Evolutionary conservation across 352 stramenopile genomes (phyloP).

Genomic region (Plasmopara muralis): DNA sequence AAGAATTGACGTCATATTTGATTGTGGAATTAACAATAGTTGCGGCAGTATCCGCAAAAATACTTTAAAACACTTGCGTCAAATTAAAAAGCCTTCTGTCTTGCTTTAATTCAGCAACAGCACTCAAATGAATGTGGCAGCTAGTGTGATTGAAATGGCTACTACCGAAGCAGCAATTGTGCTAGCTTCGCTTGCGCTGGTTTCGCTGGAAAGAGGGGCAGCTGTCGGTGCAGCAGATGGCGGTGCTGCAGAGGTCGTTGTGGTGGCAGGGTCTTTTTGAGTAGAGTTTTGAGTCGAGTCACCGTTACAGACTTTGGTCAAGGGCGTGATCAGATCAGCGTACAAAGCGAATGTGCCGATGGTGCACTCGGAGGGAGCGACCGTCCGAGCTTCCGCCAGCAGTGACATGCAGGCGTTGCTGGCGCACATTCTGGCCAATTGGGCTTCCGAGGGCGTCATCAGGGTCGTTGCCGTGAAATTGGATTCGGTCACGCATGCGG

Average conservation of each 20-base stretch:
- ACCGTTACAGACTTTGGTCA: slow-evolving; percentile 14
- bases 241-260: not conserved
- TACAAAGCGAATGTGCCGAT: slow-evolving; percentile 24
- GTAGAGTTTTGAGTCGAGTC: slow-evolving; percentile 7
- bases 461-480: slow-evolving; percentile 27
- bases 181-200: too few species aligned
- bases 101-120: too few species aligned
- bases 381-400: slow-evolving; percentile 11
- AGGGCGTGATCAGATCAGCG: slow-evolving; percentile 23
- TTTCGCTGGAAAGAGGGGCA: too few species aligned
- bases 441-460: slow-evolving; percentile 13
- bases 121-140: too few species aligned
- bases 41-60: too few species aligned
- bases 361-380: slow-evolving; percentile 26
- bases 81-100: too few species aligned
- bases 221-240: too few species aligned
- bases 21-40: too few species aligned
- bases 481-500: slow-evolving; percentile 20
- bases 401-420: slow-evolving; percentile 21
- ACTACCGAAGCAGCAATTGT: too few species aligned
- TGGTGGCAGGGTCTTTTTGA: slow-evolving; percentile 1
- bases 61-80: too few species aligned
- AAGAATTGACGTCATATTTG: too few species aligned
- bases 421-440: slow-evolving; percentile 25
- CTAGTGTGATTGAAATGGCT: too few species aligned